Evolutionary conservation across 345 rosid species (phyloP).

Genomic region (Bretschneidera sinensis): DNA sequence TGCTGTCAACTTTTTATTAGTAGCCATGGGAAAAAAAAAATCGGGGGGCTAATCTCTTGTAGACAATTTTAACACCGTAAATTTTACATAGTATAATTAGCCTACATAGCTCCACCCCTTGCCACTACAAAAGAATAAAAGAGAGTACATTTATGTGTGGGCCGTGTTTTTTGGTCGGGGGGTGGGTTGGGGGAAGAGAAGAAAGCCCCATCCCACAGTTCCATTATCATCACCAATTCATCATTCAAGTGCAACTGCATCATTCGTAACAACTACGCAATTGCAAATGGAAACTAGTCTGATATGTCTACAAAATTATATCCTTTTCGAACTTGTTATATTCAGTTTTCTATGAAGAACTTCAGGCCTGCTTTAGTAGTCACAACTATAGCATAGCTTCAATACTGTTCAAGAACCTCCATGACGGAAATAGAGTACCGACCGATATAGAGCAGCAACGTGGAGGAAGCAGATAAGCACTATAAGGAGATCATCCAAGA

Average conservation of each 20-base stretch:
- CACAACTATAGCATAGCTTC: not conserved
- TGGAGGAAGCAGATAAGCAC: conserved; percentile 66
- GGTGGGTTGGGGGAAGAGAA: no score
- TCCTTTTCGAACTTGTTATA: not conserved
- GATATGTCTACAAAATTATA: not conserved
- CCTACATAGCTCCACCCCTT: no score
- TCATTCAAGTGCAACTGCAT: not conserved
- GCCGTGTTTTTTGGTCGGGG: no score
- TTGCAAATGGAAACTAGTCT: conserved; percentile 1
- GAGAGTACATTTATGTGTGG: no score
- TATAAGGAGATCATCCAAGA: conserved; percentile 73
- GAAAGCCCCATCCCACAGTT: no score
- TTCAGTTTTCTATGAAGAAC: not conserved
- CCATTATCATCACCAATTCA: no score
- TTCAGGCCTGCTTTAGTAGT: not conserved
- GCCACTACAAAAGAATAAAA: no score
- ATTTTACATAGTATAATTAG: no score
- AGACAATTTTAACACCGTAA: no score
- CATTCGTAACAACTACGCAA: not conserved
- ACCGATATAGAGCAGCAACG: conserved; percentile 79
- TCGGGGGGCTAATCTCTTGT: no score
- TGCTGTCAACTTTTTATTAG: no score
- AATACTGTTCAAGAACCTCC: conserved; percentile 44
- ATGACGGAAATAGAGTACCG: conserved; percentile 73
- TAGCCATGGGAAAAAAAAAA: no score